Percentiles rank a stretch among this genome's conserved stretches.
phyloP scores from a whole-genome alignment of 192 early-diverging fungal genomes.

The Coemansia sp. region DNA sequence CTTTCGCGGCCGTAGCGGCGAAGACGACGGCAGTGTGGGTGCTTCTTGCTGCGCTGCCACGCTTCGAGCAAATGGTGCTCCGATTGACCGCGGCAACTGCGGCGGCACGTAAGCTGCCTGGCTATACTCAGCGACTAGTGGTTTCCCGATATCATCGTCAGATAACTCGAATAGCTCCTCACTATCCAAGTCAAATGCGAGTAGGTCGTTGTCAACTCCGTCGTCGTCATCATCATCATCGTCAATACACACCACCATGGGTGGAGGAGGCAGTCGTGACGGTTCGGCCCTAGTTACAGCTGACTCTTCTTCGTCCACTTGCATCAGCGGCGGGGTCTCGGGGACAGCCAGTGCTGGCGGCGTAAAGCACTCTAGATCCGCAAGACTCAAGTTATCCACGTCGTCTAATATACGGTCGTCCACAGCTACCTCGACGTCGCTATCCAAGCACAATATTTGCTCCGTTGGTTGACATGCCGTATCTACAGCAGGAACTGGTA shows the following conservation, averaged over 20 bases:
- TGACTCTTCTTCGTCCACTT: background rate
- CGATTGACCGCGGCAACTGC: background rate
- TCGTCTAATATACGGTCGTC: background rate
- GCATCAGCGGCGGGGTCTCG: constrained; percentile 3
- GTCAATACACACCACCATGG: constrained; percentile 14
- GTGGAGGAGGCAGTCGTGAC: background rate
- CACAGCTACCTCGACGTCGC: constrained; percentile 8
- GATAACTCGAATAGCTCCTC: constrained; percentile 36
- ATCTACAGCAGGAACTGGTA: background rate
- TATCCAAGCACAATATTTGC: constrained; percentile 19
- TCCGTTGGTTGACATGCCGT: background rate
- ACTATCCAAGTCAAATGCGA: constrained; percentile 29
- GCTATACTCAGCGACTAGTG: background rate
- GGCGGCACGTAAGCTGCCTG: background rate
- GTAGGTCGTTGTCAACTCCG: constrained; percentile 10
- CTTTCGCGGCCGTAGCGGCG: constrained; percentile 5
- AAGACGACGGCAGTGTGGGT: background rate
- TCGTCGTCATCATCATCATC: constrained; percentile 31
- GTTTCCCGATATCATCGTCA: constrained; percentile 15
- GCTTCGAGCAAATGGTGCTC: background rate
- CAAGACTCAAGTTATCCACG: constrained; percentile 3
- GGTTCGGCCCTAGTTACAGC: background rate
- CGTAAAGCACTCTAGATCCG: constrained; percentile 24
- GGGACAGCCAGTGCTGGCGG: constrained; percentile 30
- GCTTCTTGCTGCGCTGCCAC: background rate